These are phyloP conservation scores for Candida wancherniae DNA, from an alignment of 805 yeast species.

Conservation along the genomic window DNA sequence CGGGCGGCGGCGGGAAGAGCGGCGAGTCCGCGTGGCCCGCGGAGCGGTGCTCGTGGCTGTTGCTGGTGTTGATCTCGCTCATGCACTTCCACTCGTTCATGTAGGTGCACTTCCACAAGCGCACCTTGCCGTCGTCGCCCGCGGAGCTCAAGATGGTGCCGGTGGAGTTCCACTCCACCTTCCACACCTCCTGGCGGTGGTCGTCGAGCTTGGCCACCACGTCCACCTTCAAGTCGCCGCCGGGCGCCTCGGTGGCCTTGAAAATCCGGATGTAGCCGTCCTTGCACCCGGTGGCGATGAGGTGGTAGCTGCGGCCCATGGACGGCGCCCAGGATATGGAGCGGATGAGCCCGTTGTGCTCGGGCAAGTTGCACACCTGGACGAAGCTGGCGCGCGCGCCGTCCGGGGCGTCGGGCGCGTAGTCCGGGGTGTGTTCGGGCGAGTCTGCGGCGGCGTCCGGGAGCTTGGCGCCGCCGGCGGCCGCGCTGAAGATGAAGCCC, in stretches of 20 bases:
- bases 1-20: constrained; percentile 3
- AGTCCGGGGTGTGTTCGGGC: constrained; percentile 10
- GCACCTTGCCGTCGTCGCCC: constrained; percentile 90
- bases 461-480: constrained; percentile 1
- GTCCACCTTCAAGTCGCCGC: constrained; percentile 43
- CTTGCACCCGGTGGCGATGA: constrained; percentile 92
- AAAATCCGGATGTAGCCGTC: constrained; percentile 89
- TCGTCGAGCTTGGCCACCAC: constrained; percentile 65
- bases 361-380: constrained; percentile 64
- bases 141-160: constrained; percentile 91
- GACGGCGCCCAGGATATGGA: constrained; percentile 96
- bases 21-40: constrained; percentile 5
- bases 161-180: constrained; percentile 90
- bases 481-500: constrained; percentile 61
- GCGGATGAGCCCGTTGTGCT: constrained; percentile 81
- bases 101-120: constrained; percentile 88
- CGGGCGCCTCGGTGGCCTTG: constrained; percentile 51
- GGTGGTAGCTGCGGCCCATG: constrained; percentile 83
- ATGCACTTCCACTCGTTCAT: constrained; percentile 85
- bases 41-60: constrained; percentile 13
- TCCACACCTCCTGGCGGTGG: constrained; percentile 90
- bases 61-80: constrained; percentile 51
- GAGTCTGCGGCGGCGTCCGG: constrained; percentile 3
- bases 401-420: background rate
- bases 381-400: constrained; percentile 34